These are phyloP conservation scores for Ajuga chamaepitys DNA, from an alignment of 257 asterid genomes.

Conservation along the genomic window DNA sequence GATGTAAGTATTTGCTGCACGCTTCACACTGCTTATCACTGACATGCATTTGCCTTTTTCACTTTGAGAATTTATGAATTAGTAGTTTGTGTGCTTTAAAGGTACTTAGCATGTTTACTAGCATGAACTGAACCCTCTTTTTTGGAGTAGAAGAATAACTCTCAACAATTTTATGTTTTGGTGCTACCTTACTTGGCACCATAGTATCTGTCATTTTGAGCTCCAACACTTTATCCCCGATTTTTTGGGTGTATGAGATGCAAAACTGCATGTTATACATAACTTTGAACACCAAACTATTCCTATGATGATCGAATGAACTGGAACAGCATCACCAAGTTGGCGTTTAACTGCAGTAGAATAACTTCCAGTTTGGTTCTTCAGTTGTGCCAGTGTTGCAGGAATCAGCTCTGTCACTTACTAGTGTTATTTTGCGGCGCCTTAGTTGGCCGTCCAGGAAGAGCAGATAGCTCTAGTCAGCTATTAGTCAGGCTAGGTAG, in stretches of 20 bases:
- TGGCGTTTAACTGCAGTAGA: background rate
- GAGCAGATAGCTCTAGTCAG: too few relatives aligned
- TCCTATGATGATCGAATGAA: too few relatives aligned
- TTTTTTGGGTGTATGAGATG: background rate
- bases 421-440: too few relatives aligned
- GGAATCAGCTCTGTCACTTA: too few relatives aligned
- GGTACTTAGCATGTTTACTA: constrained; percentile 6
- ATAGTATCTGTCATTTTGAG: background rate
- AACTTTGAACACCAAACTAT: background rate
- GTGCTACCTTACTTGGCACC: background rate
- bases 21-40: background rate
- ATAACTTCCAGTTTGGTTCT: background rate
- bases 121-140: background rate
- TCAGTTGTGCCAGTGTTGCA: background rate
- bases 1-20: constrained; percentile 56
- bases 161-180: background rate
- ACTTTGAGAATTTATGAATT: background rate
- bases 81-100: background rate
- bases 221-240: background rate
- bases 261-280: background rate
- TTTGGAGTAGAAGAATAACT: background rate
- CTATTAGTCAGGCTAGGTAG: too few relatives aligned
- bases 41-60: background rate
- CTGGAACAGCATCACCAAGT: background rate
- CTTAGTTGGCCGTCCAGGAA: too few relatives aligned